Conservation (phyloP, 225 moss, liverwort and hornwort species). For the Pseudoscleropodium purum region DNA sequence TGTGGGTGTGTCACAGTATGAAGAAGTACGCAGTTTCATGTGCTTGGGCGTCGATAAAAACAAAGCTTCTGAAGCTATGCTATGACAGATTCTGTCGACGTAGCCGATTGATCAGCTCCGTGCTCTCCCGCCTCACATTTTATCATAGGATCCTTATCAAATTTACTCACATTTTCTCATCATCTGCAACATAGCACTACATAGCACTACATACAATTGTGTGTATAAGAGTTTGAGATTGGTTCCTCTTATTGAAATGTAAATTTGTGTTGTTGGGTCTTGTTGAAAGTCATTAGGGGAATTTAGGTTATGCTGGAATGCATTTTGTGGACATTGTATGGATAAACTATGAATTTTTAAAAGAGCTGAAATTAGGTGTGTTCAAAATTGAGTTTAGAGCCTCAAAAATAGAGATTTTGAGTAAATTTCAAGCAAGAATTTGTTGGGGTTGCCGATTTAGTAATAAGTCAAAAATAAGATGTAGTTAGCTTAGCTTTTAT, state of each 20-base stretch:
- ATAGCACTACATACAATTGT: neutral
- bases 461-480: neutral
- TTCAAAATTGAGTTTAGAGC: neutral
- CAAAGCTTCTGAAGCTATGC: neutral
- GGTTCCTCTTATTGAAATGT: neutral
- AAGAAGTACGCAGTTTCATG: neutral
- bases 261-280: neutral
- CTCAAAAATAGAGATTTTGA: neutral
- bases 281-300: neutral
- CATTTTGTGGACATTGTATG: neutral
- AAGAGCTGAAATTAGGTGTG: neutral
- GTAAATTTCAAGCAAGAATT: neutral
- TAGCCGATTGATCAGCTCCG: neutral
- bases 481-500: neutral
- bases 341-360: neutral
- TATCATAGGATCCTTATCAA: neutral
- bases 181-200: neutral
- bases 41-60: neutral
- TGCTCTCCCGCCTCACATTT: too few relatives aligned
- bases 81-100: neutral
- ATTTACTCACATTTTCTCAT: neutral
- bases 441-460: accelerated
- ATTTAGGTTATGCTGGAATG: neutral
- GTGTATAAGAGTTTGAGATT: neutral
- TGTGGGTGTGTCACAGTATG: too few relatives aligned